Conservation (phyloP, 441 rosid species). For the Corymbia citriodora region DNA sequence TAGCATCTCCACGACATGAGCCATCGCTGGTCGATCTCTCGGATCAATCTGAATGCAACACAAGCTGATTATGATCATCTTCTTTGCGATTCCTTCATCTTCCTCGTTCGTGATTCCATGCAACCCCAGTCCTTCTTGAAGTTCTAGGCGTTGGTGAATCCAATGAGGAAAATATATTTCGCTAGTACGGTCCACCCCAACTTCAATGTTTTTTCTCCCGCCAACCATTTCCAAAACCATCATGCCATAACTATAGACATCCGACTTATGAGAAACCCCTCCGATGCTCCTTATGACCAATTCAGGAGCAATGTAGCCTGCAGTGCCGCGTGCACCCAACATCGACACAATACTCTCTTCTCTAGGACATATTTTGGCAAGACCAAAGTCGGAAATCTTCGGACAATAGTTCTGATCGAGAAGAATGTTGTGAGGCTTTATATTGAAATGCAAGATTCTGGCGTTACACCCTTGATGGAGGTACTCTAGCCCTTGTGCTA, state of each 20-base stretch:
- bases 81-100: accelerated
- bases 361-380: too few species aligned
- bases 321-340: too few species aligned
- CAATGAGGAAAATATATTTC: background rate
- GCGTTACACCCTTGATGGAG: accelerated
- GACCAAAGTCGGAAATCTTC: too few species aligned
- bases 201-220: background rate
- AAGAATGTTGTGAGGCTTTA: background rate
- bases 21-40: accelerated
- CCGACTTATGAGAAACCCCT: too few species aligned
- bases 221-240: background rate
- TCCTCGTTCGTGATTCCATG: accelerated
- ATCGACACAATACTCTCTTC: too few species aligned
- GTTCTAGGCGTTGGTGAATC: accelerated
- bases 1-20: background rate
- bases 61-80: background rate
- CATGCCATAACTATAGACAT: background rate
- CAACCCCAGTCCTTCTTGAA: background rate
- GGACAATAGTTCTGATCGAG: too few species aligned
- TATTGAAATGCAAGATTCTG: background rate
- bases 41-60: background rate
- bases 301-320: too few species aligned
- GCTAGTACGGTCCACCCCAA: accelerated
- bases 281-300: too few species aligned
- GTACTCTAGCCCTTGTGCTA: background rate